Evolutionary conservation across 2,329 filamentous ascomycete genomes (phyloP), one percentile per base, ranked within the genome.

Genomic region (Stemphylium beticola): DNA sequence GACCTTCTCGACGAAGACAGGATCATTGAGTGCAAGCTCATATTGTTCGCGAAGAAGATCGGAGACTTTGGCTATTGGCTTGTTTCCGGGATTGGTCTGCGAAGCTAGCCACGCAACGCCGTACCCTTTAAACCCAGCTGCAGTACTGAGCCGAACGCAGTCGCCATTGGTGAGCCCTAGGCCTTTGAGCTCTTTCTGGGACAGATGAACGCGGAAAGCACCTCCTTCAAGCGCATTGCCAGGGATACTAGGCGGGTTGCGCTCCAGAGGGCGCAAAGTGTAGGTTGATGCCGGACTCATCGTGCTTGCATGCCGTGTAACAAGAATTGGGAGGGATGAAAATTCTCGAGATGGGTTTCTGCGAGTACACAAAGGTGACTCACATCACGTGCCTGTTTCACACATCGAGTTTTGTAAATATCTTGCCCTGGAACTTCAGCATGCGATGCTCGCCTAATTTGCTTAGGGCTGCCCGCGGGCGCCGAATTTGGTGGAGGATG

Each of bases 41-140:
- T 89, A 89, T 6, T 85, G 83, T 32, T 90, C 87, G 58, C 90
- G 88, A 49, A 96, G 85, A 5, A 85, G 81, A 58, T 90, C 87
- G 18, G 90, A 77, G 87, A 78, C 91, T 85, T 79, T 93, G 20
- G 71, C 74, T 41, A 76, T 71, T 3, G 67, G 65, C 50, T 75
- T 76, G 53, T 69, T 74, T 17, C 69, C 71, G 17, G 69, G 58
- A 26, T 77, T 78, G 2, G 74, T 74, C 52, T 79, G 78, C 32
- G 79, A 69, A 3, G 85, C 83, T 36, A 80, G 76, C 86, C 86
- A 89, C 10, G 84, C 85, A 64, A 89, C 81, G n/a, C 83, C 87
- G 46, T 81, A 79, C 41, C 81, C 83, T n/a, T 75, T 72, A 10
- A 69, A 58, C 18, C 76, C 79, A 42, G 77, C 73, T 34, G 69